Base-by-base conservation (phyloP, 192 early-diverging fungal genomes). In the Coemansia sp. region DNA sequence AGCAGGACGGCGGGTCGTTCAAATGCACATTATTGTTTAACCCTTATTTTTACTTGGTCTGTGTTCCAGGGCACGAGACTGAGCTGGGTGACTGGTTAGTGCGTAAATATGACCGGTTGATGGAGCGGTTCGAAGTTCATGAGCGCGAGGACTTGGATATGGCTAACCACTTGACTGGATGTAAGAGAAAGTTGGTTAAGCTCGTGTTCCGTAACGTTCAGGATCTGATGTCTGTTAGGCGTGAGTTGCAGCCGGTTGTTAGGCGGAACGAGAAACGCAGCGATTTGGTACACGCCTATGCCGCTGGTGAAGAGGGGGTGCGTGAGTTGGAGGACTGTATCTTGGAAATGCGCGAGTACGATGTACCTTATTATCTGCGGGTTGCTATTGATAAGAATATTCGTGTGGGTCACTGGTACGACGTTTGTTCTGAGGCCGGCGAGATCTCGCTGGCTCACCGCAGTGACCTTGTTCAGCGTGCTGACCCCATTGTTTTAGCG, bases 371-470 rank as follows among this genome's bases (percentile, higher is more conserved):
- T 78, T 98, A 97, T 73, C 86, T 94, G 53, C 89, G 98, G 28
- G 94, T 93, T 10, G 94, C 96, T 16, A 98, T 99, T 49, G 96
- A 99, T 76, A 86, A 89, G 64, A 92, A 93, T 64, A 88, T 98
- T 58, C 91, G 98, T 17, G 96, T 99, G 17, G 98, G 98, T 2
- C 77, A 89, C 14, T 99, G 98, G 98, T 99, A 98, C 80, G 89
- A 87, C 32, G 92, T 94, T 6, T 78, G 78, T 30, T 89, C 89
- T 0, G 86, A 86, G 0, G 84, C 82, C 17, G 87, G 90, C 14
- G 73, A 83, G 59, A 86, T 97, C 11, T 78, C 72, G 1, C 70
- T 97, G 30, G 84, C 77, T 23, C 86, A 77, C 16, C 87, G 90
- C n/a, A 72, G 85, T 14, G 96, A 98, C 69, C 84, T 92, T 33